Evolutionary conservation across 305 asterid genomes (phyloP), one percentile per base, ranked within the genome.

Genomic region (Fraxinus dipetala): DNA sequence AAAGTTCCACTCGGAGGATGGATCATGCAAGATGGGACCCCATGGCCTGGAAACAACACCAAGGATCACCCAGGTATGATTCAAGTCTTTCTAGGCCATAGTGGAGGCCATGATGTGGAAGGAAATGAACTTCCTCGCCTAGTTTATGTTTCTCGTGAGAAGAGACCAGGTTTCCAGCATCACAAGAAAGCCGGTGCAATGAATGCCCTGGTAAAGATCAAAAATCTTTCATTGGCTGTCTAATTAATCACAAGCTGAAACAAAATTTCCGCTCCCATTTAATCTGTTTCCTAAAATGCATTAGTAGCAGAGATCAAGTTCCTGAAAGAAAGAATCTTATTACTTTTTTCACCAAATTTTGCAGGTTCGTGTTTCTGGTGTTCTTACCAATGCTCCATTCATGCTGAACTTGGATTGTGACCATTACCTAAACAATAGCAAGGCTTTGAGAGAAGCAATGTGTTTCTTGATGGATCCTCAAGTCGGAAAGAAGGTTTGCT

Each of bases 371-470:
- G 98, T 96, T 61, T 80, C 99, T 80, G 98, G 92, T 63, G 98
- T 96, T 85, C 99, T 96, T 59, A 94, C 99, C 77, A 96, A 96
- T 85, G 98, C 99, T 61, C 97, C 99, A 24, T 94, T 94, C 94
- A 96, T 96, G 99, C 91, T 96, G 88, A 96, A 96, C 93, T 92
- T 96, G 98, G 99, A 96, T 45, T 96, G 99, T 81, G 98, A 96
- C 84, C 99, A 96, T 80, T 96, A 96, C 86, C 24, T 94, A 63
- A 96, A 96, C 94, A 96, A 94, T 90, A 94, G 99, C 90, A 94
- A 92, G 85, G 99, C 99, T 51, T 93, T 85, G 30, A 90, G 98
- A 78, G 99, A 96, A 82, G 94, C 98, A 77, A 96, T 96, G 99
- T 96, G 99, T 85, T 95, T 95, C 93, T 84, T 94, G 90, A 94